Conservation (phyloP, 257 asterid species). For the Nicotiana noctiflora region DNA sequence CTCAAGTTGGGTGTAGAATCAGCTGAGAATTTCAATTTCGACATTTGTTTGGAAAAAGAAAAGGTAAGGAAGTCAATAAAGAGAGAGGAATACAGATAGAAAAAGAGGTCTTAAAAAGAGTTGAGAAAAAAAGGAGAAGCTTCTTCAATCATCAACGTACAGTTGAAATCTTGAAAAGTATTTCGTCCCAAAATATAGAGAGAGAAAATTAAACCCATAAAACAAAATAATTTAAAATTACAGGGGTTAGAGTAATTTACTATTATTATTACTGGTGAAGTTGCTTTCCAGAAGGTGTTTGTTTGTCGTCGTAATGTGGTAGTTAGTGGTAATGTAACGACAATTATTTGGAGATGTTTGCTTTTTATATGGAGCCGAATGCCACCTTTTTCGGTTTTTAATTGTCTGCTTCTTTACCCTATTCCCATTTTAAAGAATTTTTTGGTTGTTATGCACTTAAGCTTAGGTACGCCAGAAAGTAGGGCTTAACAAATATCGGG, state of each 20-base stretch:
- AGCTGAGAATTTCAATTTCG: conserved; percentile 4
- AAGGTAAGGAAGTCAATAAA: not conserved
- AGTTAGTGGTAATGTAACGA: not conserved
- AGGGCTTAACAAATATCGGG: too few relatives aligned
- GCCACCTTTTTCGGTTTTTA: conserved; percentile 25
- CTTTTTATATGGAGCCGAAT: conserved; percentile 18
- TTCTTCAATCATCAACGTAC: conserved; percentile 25
- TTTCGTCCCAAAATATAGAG: not conserved
- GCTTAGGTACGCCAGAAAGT: not conserved
- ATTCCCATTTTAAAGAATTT: not conserved
- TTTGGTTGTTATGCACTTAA: too few relatives aligned
- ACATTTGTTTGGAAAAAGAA: not conserved
- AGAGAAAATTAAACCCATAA: conserved; percentile 1
- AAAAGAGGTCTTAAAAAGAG: conserved; percentile 24
- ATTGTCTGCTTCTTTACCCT: not conserved
- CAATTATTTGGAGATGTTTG: conserved; percentile 2
- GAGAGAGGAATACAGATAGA: conserved; percentile 5
- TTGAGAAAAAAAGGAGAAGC: not conserved
- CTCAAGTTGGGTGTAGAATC: conserved; percentile 3
- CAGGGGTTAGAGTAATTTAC: not conserved
- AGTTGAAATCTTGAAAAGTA: conserved; percentile 41
- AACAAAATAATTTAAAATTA: not conserved
- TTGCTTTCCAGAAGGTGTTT: conserved; percentile 6
- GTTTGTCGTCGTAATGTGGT: not conserved
- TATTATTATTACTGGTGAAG: not conserved